phyloP scores from a whole-genome alignment of 2,329 filamentous ascomycete species.

The Beauveria australis region DNA sequence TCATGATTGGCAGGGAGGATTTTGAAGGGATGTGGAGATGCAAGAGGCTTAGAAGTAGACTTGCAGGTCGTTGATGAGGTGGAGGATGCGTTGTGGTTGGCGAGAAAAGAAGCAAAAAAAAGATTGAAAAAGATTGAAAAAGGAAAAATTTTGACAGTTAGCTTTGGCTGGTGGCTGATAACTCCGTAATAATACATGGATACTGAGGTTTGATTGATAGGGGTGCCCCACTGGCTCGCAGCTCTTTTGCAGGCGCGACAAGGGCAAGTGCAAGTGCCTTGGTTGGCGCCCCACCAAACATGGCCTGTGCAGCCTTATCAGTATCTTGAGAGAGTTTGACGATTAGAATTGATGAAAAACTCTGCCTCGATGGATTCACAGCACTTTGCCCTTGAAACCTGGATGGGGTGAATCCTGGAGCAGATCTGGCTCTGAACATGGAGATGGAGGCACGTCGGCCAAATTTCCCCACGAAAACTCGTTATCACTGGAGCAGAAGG shows the following conservation, averaged over 20 bases:
- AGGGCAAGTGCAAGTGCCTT: not conserved
- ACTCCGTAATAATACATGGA: too few species aligned
- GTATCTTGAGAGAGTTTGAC: too few species aligned
- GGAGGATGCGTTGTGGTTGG: not conserved
- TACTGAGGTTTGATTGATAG: not conserved
- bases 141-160: too few species aligned
- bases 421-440: not conserved
- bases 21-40: not conserved
- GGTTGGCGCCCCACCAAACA: not conserved
- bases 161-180: not conserved
- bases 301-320: slow-evolving; percentile 10
- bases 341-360: not conserved
- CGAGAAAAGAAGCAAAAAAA: not conserved
- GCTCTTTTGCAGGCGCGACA: slow-evolving; percentile 2
- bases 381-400: not conserved
- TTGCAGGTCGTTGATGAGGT: not conserved
- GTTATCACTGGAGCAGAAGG: not conserved
- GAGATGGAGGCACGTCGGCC: not conserved
- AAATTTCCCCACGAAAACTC: not conserved
- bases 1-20: not conserved
- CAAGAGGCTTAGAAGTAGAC: not conserved
- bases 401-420: not conserved
- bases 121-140: not conserved
- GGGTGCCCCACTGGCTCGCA: slow-evolving; percentile 2
- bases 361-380: not conserved